Evolutionary conservation across 176 grass and related monocot species (phyloP).

Genomic region (Zea mays): DNA sequence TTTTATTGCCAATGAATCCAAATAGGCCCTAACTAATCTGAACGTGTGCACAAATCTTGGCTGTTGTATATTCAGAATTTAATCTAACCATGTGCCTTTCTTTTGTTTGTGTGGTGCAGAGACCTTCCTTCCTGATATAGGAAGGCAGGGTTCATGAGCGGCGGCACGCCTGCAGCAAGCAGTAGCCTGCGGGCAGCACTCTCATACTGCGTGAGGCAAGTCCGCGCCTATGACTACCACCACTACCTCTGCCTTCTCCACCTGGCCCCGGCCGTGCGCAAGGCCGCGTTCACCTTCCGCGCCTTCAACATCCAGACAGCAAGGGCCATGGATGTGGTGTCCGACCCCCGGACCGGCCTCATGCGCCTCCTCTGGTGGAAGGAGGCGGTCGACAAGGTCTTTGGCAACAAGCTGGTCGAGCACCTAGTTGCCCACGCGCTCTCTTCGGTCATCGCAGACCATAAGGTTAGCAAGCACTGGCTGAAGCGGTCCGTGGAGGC

Average conservation of each 20-base stretch:
- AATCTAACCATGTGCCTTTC: background rate
- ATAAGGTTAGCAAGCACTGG: constrained; percentile 84
- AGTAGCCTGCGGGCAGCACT: constrained; percentile 54
- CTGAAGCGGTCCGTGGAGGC: constrained; percentile 77
- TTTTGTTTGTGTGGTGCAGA: background rate
- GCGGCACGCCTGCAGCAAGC: constrained; percentile 24
- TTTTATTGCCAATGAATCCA: too few relatives aligned
- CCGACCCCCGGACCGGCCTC: constrained; percentile 70
- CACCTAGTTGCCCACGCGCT: constrained; percentile 75
- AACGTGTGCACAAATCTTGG: too few relatives aligned
- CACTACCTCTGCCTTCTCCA: too few relatives aligned
- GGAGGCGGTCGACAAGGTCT: constrained; percentile 72
- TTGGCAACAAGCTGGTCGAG: constrained; percentile 58
- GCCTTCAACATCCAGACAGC: constrained; percentile 90
- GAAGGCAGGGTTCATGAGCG: constrained; percentile 44
- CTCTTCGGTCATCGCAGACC: constrained; percentile 48
- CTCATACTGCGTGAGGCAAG: constrained; percentile 80
- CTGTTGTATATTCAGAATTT: background rate
- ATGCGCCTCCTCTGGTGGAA: constrained; percentile 88
- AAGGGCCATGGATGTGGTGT: constrained; percentile 74
- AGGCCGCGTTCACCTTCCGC: constrained; percentile 67
- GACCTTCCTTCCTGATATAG: background rate
- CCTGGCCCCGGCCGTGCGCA: constrained; percentile 63
- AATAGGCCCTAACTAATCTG: too few relatives aligned
- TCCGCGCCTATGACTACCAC: constrained; percentile 87